phyloP scores from a whole-genome alignment of 306 rosid genomes.

The Dalbergia cultrata region DNA sequence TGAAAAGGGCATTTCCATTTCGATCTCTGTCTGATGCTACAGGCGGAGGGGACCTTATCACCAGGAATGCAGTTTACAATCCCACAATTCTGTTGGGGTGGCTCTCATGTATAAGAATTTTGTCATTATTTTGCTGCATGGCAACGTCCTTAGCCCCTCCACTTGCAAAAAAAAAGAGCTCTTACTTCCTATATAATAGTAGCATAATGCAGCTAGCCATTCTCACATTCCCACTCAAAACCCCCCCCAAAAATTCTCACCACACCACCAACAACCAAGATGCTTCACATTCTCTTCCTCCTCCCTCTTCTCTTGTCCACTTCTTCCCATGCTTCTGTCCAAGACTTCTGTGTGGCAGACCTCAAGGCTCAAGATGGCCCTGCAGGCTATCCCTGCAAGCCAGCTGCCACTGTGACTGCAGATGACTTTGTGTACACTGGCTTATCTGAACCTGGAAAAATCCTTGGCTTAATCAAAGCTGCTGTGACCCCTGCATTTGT shows the following conservation, averaged over 20 bases:
- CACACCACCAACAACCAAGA: constrained; percentile 32
- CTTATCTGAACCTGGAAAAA: constrained; percentile 60
- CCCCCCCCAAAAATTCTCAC: neutral
- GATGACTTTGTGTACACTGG: constrained; percentile 69
- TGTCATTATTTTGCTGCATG: constrained; percentile 37
- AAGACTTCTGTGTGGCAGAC: constrained; percentile 84
- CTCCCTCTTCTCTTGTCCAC: constrained; percentile 58
- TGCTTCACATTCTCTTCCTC: constrained; percentile 64
- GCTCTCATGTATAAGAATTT: constrained; percentile 41
- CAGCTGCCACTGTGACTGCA: constrained; percentile 52
- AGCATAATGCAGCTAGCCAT: constrained; percentile 19
- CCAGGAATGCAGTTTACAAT: constrained; percentile 7
- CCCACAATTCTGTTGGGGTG: constrained; percentile 30
- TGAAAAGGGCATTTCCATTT: constrained; percentile 20
- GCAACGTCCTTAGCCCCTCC: constrained; percentile 4
- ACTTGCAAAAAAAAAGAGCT: too few species aligned
- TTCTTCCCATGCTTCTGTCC: constrained; percentile 57
- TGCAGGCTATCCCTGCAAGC: constrained; percentile 71
- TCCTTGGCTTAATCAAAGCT: constrained; percentile 67
- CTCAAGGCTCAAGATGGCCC: constrained; percentile 64
- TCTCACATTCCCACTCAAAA: constrained; percentile 9
- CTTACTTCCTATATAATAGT: constrained; percentile 32
- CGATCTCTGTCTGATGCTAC: neutral
- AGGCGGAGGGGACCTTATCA: constrained; percentile 24
- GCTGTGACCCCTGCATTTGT: constrained; percentile 88